Conservation (phyloP, 2,329 filamentous ascomycete genomes). For the Pseudogymnoascus sp. region DNA sequence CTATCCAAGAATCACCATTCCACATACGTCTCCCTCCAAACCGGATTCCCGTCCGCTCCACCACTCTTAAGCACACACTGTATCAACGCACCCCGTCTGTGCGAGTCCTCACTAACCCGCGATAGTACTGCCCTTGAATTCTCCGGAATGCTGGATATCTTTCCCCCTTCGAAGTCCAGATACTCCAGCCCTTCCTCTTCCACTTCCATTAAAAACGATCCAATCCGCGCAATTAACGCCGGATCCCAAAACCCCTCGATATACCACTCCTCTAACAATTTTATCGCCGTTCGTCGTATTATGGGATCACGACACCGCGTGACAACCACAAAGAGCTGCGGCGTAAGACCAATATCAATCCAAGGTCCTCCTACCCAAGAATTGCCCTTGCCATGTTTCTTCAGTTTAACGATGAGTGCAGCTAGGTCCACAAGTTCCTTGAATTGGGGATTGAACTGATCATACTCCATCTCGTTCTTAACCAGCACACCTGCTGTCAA, state of each 20-base stretch:
- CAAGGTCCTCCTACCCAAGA: constrained; percentile 17
- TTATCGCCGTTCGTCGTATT: constrained; percentile 19
- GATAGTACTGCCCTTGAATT: constrained; percentile 9
- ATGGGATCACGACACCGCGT: constrained; percentile 20
- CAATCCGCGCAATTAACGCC: constrained; percentile 15
- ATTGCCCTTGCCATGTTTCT: constrained; percentile 12
- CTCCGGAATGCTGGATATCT: background rate
- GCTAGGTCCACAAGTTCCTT: constrained; percentile 14
- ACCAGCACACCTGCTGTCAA: constrained; percentile 16
- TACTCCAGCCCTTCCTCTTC: constrained; percentile 19
- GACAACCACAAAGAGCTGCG: constrained; percentile 16
- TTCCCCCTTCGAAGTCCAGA: constrained; percentile 10
- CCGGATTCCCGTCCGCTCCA: background rate
- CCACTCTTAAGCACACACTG: constrained; percentile 9
- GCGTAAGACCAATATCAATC: constrained; percentile 21
- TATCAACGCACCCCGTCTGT: background rate
- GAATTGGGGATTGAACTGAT: constrained; percentile 17
- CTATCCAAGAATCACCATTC: background rate
- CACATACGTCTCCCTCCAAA: constrained; percentile 9
- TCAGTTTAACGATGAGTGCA: constrained; percentile 13
- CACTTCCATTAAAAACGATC: constrained; percentile 20
- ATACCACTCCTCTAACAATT: constrained; percentile 16
- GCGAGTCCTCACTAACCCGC: constrained; percentile 5
- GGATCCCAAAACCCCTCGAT: constrained; percentile 20
- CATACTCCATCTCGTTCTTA: constrained; percentile 19